Evolutionary conservation across 1,284 basidiomycete genomes (phyloP).

Genomic region (Prillingera fragicola): DNA sequence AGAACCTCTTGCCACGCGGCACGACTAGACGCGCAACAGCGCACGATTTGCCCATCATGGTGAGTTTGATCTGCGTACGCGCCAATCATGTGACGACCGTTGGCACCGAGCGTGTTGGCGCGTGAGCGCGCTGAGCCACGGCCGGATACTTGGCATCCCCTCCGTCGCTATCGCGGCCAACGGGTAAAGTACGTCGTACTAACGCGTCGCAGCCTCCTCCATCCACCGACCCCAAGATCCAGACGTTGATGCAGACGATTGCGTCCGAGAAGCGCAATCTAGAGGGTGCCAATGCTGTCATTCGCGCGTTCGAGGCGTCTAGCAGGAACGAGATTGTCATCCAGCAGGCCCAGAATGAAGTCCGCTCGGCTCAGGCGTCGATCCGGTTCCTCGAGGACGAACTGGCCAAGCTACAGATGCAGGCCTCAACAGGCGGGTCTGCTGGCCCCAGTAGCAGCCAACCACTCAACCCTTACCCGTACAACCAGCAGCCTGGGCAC

Average conservation of each 20-base stretch:
- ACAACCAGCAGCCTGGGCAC: background rate
- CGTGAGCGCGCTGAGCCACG: no score
- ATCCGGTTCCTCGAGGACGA: slow-evolving; percentile 48
- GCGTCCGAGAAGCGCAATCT: slow-evolving; percentile 45
- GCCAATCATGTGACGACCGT: no score
- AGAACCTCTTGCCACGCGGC: no score
- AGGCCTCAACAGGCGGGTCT: slow-evolving; percentile 2
- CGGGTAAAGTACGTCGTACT: no score
- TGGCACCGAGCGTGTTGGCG: no score
- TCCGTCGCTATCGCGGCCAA: no score
- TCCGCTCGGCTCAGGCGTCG: slow-evolving; percentile 43
- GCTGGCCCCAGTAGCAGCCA: background rate
- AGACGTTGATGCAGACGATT: slow-evolving; percentile 41
- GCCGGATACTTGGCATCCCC: no score
- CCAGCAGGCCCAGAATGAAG: slow-evolving; percentile 48
- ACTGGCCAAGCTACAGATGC: slow-evolving; percentile 41
- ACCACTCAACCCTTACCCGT: background rate
- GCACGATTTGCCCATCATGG: no score
- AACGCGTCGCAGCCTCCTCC: slow-evolving; percentile 11
- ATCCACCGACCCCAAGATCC: slow-evolving; percentile 36
- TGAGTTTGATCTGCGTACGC: no score
- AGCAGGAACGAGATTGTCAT: slow-evolving; percentile 47
- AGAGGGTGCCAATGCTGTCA: slow-evolving; percentile 47
- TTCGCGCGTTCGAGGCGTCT: slow-evolving; percentile 46
- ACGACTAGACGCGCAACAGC: no score